A percentile compares a stretch with the other conserved stretches of the same genome.
phyloP scores from a whole-genome alignment of 176 grass and related monocot genomes.

The Eleusine indica region DNA sequence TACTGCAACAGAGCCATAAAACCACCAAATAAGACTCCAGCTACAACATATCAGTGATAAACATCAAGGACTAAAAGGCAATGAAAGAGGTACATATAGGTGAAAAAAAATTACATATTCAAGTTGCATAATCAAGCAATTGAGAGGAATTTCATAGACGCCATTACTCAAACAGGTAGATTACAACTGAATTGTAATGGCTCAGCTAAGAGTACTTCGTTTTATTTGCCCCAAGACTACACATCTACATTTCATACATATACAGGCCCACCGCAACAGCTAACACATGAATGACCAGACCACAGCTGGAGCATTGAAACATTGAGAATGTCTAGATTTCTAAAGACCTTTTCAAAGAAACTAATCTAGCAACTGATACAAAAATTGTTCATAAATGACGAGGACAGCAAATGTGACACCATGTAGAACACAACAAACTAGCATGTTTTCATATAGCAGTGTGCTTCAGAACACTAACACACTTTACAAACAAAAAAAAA shows the following conservation, averaged over 20 bases:
- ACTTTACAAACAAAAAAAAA: neutral
- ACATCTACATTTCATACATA: neutral
- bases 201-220: neutral
- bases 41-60: neutral
- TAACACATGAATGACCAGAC: neutral
- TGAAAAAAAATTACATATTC: neutral
- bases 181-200: no score
- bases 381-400: neutral
- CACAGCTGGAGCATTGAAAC: neutral
- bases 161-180: neutral
- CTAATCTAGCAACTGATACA: neutral
- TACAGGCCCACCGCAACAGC: neutral
- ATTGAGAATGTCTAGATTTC: neutral
- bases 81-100: neutral
- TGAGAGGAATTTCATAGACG: neutral
- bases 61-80: neutral
- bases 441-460: neutral
- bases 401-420: neutral
- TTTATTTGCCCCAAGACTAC: neutral
- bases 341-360: neutral
- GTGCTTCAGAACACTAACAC: neutral
- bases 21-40: neutral
- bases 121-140: neutral
- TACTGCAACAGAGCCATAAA: constrained; percentile 38
- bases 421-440: neutral